Base-by-base conservation (phyloP, 2,329 filamentous ascomycete genomes). In the Purpureocillium takamizusanense region DNA sequence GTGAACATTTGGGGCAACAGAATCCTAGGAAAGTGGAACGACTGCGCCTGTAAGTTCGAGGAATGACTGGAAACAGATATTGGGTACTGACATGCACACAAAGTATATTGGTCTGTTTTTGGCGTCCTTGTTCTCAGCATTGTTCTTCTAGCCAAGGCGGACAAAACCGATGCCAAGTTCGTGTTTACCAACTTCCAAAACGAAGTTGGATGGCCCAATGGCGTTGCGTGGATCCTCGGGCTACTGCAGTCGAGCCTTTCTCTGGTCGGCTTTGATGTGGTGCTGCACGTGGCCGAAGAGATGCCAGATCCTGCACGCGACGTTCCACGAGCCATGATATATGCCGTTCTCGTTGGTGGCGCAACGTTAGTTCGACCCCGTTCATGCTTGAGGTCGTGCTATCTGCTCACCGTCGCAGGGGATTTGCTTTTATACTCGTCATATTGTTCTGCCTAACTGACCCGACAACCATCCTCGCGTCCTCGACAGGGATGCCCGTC, bases 141-240 rank as follows among this genome's bases (percentile, higher is more conserved):
- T 38, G 56, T 64, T 7, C 52, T 69, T 2, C 56, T 69, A 0
- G 55, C 60, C 2, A 67, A 59, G 21, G 52, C 49, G 3, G 38
- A 47, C 28, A 67, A 72, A 34, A 65, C 63, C 7, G 51, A 56
- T 27, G 61, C 63, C 7, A 45, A 50, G 12, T 69, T 60, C 42
- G 65, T 70, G 10, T 71, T 70, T 40, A 51, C 59, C 6, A 52
- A 62, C 11, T 69, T 68, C 37, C 48, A 50, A n/a, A 71, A 72
- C 45, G 56, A 59, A 27, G 66, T 62, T 2, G 64, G 64, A 3
- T 70, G 66, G 66, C 52, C 59, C 2, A 61, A 68, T 35, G 68
- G 67, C 1, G 51, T 70, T 13, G 55, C 67, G 0, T 72, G 67
- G 67, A 59, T 70, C 12, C 49, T 71, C 2, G 67, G 67, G 0